Evolutionary conservation across 2,329 filamentous ascomycete species (phyloP).

Genomic region (Fonsecaea multimorphosa): DNA sequence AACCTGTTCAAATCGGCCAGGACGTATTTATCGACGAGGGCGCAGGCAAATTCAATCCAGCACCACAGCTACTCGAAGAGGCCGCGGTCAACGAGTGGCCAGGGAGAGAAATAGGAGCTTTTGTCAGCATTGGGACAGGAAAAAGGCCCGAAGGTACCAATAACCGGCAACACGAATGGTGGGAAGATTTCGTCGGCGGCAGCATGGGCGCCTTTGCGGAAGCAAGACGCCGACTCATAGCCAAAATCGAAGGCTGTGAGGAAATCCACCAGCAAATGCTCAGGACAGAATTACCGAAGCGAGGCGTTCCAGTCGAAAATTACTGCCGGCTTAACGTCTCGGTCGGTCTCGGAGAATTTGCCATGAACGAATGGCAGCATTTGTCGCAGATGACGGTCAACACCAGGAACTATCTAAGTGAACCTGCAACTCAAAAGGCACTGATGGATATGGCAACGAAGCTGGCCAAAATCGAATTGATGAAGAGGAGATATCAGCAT

Average conservation of each 20-base stretch:
- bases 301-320: constrained; percentile 82
- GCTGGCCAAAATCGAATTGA: constrained; percentile 80
- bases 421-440: constrained; percentile 75
- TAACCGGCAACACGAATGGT: constrained; percentile 76
- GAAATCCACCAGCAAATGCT: constrained; percentile 86
- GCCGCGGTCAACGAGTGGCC: constrained; percentile 96
- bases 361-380: constrained; percentile 97
- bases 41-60: constrained; percentile 86
- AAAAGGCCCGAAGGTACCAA: constrained; percentile 77
- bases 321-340: constrained; percentile 98
- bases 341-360: constrained; percentile 90
- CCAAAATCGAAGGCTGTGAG: constrained; percentile 96
- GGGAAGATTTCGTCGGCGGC: constrained; percentile 78
- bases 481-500: constrained; percentile 70
- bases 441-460: constrained; percentile 78
- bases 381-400: constrained; percentile 94
- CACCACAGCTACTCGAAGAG: constrained; percentile 84
- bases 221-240: constrained; percentile 79
- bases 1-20: constrained; percentile 91
- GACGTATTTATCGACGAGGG: constrained; percentile 95
- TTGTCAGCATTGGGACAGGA: constrained; percentile 93
- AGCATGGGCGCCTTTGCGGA: constrained; percentile 87
- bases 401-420: constrained; percentile 81
- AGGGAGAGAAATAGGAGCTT: constrained; percentile 87
- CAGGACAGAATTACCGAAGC: constrained; percentile 74